Conservation (phyloP, 1,284 basidiomycete species). For the Rhodofomes roseus region DNA sequence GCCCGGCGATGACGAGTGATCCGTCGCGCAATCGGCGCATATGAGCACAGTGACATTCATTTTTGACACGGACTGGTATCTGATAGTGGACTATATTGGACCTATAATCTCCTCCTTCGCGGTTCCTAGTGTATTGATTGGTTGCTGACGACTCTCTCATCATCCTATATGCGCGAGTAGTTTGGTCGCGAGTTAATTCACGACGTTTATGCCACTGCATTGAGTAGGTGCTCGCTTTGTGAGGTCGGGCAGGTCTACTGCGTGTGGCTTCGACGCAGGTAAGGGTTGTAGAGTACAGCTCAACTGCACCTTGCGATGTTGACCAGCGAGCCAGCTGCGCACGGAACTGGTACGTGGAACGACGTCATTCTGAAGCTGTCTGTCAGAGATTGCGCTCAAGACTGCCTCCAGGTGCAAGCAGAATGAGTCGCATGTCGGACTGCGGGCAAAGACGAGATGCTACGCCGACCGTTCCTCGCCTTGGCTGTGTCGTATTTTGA, state of each 20-base stretch:
- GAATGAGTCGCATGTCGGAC: not conserved
- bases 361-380: not conserved
- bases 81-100: constrained; percentile 7
- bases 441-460: not conserved
- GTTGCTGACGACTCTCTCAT: not conserved
- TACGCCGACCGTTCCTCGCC: not conserved
- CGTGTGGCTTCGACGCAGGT: too few species aligned
- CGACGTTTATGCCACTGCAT: not conserved
- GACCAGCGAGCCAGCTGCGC: not conserved
- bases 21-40: too few species aligned
- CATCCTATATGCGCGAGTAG: not conserved
- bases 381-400: not conserved
- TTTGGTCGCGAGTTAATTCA: not conserved
- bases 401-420: not conserved
- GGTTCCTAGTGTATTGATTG: not conserved
- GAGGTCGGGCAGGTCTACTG: too few species aligned
- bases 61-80: constrained; percentile 4
- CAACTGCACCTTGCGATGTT: too few species aligned
- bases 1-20: too few species aligned
- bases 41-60: constrained; percentile 2
- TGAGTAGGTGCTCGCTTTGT: too few species aligned
- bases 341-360: not conserved
- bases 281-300: too few species aligned
- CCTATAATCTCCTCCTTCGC: not conserved
- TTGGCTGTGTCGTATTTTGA: not conserved